A percentile compares a stretch with the other conserved stretches of the same genome.
Evolutionary conservation across 805 yeast species (phyloP).

Genomic region (Cyberlindnera mycetangii): DNA sequence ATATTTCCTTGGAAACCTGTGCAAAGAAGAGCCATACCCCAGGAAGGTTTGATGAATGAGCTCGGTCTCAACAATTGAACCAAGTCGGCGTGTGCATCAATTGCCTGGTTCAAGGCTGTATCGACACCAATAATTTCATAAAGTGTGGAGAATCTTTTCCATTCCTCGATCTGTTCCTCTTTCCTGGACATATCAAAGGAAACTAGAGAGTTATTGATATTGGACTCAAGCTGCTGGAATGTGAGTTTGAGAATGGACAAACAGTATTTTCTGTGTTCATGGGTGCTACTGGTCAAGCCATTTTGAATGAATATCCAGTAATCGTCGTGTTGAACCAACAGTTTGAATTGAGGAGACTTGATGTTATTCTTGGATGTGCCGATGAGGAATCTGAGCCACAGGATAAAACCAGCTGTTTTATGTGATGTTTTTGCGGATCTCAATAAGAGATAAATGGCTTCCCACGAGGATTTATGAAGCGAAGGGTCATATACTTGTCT

Average conservation of each 20-base stretch:
- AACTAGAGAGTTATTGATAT: slow-evolving; percentile 33
- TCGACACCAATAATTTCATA: slow-evolving; percentile 82
- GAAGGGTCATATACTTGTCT: slow-evolving; percentile 32
- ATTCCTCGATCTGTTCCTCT: slow-evolving; percentile 41
- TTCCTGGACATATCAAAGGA: slow-evolving; percentile 1
- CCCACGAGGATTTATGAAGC: slow-evolving; percentile 43
- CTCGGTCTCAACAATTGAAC: slow-evolving; percentile 45
- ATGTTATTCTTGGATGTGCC: slow-evolving; percentile 15
- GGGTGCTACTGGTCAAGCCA: slow-evolving; percentile 52
- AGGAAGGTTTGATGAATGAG: slow-evolving; percentile 57
- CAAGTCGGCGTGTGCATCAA: slow-evolving; percentile 70
- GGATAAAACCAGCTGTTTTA: slow-evolving; percentile 43
- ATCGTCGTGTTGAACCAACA: slow-evolving; percentile 12
- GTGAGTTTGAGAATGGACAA: slow-evolving; percentile 64
- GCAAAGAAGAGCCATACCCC: slow-evolving; percentile 72
- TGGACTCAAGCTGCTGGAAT: slow-evolving; percentile 39
- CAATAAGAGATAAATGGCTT: slow-evolving; percentile 37
- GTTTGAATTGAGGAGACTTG: slow-evolving; percentile 3
- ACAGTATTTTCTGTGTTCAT: slow-evolving; percentile 68
- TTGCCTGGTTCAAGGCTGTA: slow-evolving; percentile 81
- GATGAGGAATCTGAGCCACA: slow-evolving; percentile 55
- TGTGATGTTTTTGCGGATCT: slow-evolving; percentile 30
- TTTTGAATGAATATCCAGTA: slow-evolving; percentile 60
- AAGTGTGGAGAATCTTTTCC: slow-evolving; percentile 73
- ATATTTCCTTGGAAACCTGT: slow-evolving; percentile 74